Evolutionary conservation across 352 stramenopile species (phyloP).

Genomic region (Phytophthora palmivora): DNA sequence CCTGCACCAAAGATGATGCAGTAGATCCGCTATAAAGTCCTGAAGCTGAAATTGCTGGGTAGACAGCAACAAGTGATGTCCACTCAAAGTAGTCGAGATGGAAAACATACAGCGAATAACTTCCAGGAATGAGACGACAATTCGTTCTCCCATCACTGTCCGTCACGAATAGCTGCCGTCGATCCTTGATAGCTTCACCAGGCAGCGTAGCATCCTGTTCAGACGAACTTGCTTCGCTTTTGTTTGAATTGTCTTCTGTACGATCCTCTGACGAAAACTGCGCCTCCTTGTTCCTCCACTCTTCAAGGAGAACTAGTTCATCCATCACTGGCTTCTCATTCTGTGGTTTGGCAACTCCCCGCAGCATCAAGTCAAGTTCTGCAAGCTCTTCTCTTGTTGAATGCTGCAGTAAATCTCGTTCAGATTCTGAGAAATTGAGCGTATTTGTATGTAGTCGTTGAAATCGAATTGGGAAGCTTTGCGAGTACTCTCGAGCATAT

Average conservation of each 20-base stretch:
- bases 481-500: conserved; percentile 61
- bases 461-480: conserved; percentile 52
- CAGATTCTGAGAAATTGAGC: conserved; percentile 53
- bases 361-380: conserved; percentile 28
- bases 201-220: conserved; percentile 18
- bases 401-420: conserved; percentile 56
- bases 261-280: conserved; percentile 13
- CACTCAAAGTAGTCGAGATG: conserved; percentile 80
- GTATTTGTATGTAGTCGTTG: conserved; percentile 43
- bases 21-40: conserved; percentile 44
- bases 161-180: conserved; percentile 42
- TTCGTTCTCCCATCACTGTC: conserved; percentile 44
- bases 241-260: conserved; percentile 11
- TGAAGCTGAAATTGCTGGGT: conserved; percentile 52
- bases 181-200: conserved; percentile 31
- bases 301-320: conserved; percentile 10
- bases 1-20: conserved; percentile 41
- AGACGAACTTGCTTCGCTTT: neutral
- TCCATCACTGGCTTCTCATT: conserved; percentile 13
- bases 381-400: conserved; percentile 41
- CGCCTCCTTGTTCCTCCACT: conserved; percentile 18
- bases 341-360: conserved; percentile 1
- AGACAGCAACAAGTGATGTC: conserved; percentile 66
- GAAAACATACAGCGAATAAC: conserved; percentile 77
- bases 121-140: conserved; percentile 57